Evolutionary conservation across 2,329 filamentous ascomycete species (phyloP), one percentile per base, ranked within the genome.

Genomic region (Aspergillus jensenii): DNA sequence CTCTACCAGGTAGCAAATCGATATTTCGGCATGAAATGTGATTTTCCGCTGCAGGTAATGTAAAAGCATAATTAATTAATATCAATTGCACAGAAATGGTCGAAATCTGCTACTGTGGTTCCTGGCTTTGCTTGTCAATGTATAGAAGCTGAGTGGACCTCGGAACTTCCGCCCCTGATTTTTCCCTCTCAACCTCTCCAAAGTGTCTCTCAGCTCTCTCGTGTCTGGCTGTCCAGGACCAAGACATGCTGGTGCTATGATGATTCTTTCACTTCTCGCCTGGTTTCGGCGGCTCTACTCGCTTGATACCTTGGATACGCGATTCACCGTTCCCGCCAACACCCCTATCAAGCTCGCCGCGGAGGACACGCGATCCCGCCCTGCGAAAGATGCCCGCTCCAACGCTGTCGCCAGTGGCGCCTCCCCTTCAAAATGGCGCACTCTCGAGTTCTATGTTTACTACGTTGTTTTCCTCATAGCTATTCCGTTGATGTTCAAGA

Each of bases 401-500:
- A 68, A 68, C 65, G 73, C 74, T 55, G 74, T 72, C 59, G 69
- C 78, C 65, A 80, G 80, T 74, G 73, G 78, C 71, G 68, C 82
- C 74, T 55, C 81, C 60, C 84, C 86, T 37, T 84, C 93, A 44
- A 89, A 84, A 87, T 99, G 93, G 93, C 85, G 82, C 23, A 96
- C 92, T 0, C 82, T 84, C 3, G 95, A 99, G 76, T 98, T 95
- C 78, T 89, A 86, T 71, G 66, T 92, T 54, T 98, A 99, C 78
- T 89, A 87, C 65, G 48, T 89, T 19, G 76, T 90, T 64, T 84
- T 97, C 66, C 61, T 82, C 31, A 71, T 84, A 6, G 81, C 81
- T 55, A 81, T 98, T 25, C 91, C 91, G 8, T 83, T 87, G 68
- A 99, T 99, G 93, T 91, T 96, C 76, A 96, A 91, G 80, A 82